Evolutionary conservation across 345 rosid species (phyloP).

Genomic region (Erodium maritimum): DNA sequence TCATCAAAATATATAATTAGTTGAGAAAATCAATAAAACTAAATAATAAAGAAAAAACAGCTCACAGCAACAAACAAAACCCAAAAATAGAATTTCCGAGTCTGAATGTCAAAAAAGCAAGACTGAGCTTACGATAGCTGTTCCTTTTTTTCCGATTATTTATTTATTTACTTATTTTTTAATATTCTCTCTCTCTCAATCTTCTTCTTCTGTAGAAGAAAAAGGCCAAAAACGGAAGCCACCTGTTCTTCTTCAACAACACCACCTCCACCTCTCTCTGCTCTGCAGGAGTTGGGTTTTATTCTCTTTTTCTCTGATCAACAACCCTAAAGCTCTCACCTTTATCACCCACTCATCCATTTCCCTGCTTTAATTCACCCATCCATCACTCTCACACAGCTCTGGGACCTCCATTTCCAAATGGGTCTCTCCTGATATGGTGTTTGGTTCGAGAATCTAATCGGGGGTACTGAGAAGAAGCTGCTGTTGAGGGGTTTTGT

Average conservation of each 20-base stretch:
- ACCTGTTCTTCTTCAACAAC: conserved; percentile 1
- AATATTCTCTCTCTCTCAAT: neutral
- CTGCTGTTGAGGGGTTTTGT: neutral
- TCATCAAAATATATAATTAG: too few relatives aligned
- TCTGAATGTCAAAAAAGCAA: too few relatives aligned
- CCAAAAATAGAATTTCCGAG: too few relatives aligned
- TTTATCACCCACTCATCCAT: neutral
- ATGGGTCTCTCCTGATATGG: conserved; percentile 9
- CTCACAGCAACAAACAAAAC: too few relatives aligned
- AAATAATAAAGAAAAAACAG: too few relatives aligned
- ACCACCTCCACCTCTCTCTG: neutral
- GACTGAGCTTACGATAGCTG: too few relatives aligned
- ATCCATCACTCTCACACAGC: neutral
- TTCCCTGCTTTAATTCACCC: too few relatives aligned
- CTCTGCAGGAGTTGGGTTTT: neutral
- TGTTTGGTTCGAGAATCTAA: neutral
- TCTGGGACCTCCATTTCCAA: neutral
- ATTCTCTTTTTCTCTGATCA: neutral
- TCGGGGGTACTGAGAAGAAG: neutral
- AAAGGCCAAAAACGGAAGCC: conserved; percentile 1
- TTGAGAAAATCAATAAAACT: too few relatives aligned
- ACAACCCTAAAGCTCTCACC: neutral
- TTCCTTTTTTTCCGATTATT: neutral
- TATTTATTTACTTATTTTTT: too few relatives aligned
- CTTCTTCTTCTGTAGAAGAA: neutral